Percentiles rank a stretch among this genome's conserved stretches.
Evolutionary conservation across 305 asterid genomes (phyloP).

Genomic region (Petunia hybrid): DNA sequence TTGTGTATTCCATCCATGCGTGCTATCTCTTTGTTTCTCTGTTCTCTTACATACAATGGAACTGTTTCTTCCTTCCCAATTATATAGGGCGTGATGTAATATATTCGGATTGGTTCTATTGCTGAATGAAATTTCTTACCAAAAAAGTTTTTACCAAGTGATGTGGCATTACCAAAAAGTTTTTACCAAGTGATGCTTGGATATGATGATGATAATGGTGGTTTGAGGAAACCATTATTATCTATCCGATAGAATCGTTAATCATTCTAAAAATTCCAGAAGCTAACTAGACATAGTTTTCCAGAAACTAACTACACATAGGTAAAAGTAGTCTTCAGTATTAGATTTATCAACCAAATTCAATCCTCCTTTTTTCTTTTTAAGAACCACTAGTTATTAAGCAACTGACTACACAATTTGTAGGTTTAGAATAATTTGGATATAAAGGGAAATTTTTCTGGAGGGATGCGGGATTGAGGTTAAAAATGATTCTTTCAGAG

Average conservation of each 20-base stretch:
- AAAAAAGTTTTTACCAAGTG: background rate
- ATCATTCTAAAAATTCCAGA: background rate
- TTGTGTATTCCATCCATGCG: background rate
- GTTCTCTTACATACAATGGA: background rate
- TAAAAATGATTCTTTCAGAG: background rate
- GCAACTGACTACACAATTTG: background rate
- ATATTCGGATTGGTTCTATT: slow-evolving; percentile 8
- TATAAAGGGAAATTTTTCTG: background rate
- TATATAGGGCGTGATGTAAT: background rate
- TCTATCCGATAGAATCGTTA: background rate
- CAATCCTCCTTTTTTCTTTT: background rate
- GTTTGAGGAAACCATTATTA: background rate
- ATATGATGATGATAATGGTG: background rate
- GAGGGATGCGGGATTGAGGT: background rate
- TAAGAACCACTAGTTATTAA: background rate
- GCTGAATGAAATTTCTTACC: background rate
- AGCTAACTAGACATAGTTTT: background rate
- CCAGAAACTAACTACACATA: background rate
- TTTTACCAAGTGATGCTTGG: background rate
- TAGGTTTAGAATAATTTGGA: slow-evolving; percentile 15
- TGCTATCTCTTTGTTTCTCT: background rate
- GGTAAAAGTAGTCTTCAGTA: background rate
- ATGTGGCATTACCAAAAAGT: background rate
- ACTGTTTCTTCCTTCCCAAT: background rate
- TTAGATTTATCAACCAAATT: background rate